Conservation (phyloP, 495 filamentous ascomycete genomes). For the Parachaetomium inaequale region DNA sequence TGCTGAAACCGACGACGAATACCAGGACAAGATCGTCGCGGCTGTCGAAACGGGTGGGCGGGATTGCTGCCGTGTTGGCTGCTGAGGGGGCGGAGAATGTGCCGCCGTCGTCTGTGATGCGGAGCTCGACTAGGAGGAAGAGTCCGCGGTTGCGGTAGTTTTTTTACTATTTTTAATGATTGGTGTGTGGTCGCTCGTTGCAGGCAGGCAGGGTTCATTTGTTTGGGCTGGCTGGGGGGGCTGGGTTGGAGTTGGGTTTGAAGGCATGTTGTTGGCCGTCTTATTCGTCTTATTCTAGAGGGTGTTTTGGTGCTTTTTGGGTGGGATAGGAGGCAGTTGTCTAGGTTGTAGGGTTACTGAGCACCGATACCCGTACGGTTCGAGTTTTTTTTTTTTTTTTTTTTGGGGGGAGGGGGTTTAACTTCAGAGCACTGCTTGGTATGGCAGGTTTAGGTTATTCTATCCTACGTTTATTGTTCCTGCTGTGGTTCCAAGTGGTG, state of each 20-base stretch:
- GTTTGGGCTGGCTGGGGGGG: not conserved
- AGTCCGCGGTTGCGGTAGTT: constrained; percentile 45
- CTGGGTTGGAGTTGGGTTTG: not conserved
- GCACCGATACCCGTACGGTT: constrained; percentile 24
- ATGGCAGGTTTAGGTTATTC: not conserved
- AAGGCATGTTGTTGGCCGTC: no score
- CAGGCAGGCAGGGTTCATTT: not conserved
- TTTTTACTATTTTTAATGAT: not conserved
- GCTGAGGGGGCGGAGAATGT: constrained; percentile 62
- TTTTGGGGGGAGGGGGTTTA: no score
- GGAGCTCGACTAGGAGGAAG: constrained; percentile 48
- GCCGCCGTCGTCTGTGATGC: constrained; percentile 44
- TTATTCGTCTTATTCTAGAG: no score
- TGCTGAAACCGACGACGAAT: constrained; percentile 46
- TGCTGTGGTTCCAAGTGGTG: not conserved
- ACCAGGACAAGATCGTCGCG: constrained; percentile 44
- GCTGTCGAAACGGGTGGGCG: constrained; percentile 44
- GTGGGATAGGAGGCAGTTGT: not conserved
- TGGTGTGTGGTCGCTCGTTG: not conserved
- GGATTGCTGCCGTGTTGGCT: constrained; percentile 25
- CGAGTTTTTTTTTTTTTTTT: constrained; percentile 1
- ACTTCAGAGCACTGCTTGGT: not conserved
- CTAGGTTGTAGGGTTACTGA: constrained; percentile 23
- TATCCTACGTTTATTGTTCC: not conserved
- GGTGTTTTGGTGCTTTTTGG: not conserved